Evolutionary conservation across 768 basidiomycete genomes (phyloP).

Genomic region (Coprinopsis marcescibilis): DNA sequence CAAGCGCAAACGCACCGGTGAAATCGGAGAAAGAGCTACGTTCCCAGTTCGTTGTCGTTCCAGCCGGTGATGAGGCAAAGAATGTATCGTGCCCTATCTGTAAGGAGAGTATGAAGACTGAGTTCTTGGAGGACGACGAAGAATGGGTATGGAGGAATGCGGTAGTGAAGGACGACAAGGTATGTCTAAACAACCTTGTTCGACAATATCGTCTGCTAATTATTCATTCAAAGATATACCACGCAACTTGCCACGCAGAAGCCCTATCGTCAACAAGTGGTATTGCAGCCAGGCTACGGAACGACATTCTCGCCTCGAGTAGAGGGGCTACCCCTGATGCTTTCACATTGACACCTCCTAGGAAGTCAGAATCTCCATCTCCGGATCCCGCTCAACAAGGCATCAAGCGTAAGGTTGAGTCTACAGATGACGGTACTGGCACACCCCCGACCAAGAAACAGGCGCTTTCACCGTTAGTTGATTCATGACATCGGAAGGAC

Average conservation of each 20-base stretch:
- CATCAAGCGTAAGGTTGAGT: slow-evolving; percentile 72
- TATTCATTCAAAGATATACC: slow-evolving; percentile 60
- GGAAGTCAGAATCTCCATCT: slow-evolving; percentile 29
- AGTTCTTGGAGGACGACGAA: slow-evolving; percentile 93
- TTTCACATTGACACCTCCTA: slow-evolving; percentile 34
- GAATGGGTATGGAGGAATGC: slow-evolving; percentile 99
- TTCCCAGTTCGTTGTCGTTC: slow-evolving; percentile 79
- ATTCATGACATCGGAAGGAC: too few relatives aligned
- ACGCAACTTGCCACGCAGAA: slow-evolving; percentile 92
- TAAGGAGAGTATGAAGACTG: slow-evolving; percentile 87
- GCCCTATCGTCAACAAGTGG: slow-evolving; percentile 57
- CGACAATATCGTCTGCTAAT: neutral
- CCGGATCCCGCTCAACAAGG: slow-evolving; percentile 50
- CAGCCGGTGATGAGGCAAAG: slow-evolving; percentile 83
- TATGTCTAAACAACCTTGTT: slow-evolving; percentile 32
- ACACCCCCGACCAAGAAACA: slow-evolving; percentile 68
- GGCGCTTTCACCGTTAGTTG: slow-evolving; percentile 35
- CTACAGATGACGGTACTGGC: slow-evolving; percentile 34
- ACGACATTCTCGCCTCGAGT: slow-evolving; percentile 54
- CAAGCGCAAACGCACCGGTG: slow-evolving; percentile 55
- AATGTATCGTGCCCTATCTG: slow-evolving; percentile 89
- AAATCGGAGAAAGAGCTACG: slow-evolving; percentile 72
- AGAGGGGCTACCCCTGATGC: slow-evolving; percentile 75
- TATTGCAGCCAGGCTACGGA: slow-evolving; percentile 63
- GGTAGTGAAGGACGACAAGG: slow-evolving; percentile 74